Base-by-base conservation (phyloP, 1,139 yeast genomes). In the Nakaseomyces delphensis region DNA sequence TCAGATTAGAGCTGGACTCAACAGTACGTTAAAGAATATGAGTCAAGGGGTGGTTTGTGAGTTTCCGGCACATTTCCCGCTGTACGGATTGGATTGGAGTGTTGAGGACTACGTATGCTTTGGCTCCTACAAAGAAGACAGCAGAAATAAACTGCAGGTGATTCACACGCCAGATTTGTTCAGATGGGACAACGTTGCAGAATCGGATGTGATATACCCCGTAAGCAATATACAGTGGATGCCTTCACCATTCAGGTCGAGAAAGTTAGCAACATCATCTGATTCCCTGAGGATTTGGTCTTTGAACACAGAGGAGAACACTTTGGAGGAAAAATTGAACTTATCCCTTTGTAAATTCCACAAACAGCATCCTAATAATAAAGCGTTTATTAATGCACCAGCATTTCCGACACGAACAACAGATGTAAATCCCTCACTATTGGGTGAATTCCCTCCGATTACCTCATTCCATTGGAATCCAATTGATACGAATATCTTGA, bases 401-500 rank as follows among this genome's bases (percentile, higher is more conserved):
- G 8, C 27, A 14, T 23, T 13, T 20, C 40, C 36, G 38, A 36
- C 15, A 25, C 47, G 23, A 25, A 41, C 9, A 10, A 28, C 41
- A 10, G 40, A 41, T 23, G 30, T 33, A 11, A 43, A 43, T 35
- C 31, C 42, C 5, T 42, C 45, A 18, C 42, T 54, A 4, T 44
- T 60, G 20, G 64, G 63, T 14, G 59, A 55, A 14, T 67, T 76
- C 42, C 91, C 95, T 0, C 96, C 96, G 2, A 74, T 91, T 41
- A 89, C 97, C 0, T 81, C 95, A 4, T 86, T 91, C 58, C 96
- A 91, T 63, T 91, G 98, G 97, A 87, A 84, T 65, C 66, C 71
- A 39, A 68, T 73, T 3, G 91, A 85, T 54, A 76, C 86, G 6
- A 74, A 76, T 44, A 65, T 80, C 32, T 73, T 87, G 19, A 83